Evolutionary conservation across 805 yeast genomes (phyloP).

Genomic region (Candida stauntonica): DNA sequence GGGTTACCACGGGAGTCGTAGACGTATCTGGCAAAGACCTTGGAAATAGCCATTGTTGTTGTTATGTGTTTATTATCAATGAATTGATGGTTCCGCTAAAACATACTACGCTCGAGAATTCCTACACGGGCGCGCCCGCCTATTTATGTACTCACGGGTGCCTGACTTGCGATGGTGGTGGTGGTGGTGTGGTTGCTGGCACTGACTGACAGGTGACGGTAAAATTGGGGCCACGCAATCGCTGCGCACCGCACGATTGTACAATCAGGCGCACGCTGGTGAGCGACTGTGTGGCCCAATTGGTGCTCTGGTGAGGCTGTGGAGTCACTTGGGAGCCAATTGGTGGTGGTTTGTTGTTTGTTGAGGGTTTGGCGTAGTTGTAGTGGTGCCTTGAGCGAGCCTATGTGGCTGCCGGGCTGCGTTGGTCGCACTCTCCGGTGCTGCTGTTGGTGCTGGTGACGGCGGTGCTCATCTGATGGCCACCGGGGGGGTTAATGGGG

Average conservation of each 20-base stretch:
- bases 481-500: not conserved
- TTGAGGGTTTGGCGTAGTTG: not conserved
- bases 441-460: conserved; percentile 1
- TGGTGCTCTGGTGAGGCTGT: too few species aligned
- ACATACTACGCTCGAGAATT: not conserved
- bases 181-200: conserved; percentile 20
- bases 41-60: conserved; percentile 69
- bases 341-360: too few species aligned
- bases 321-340: too few species aligned
- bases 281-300: too few species aligned
- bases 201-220: conserved; percentile 18
- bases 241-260: not conserved
- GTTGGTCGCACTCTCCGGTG: too few species aligned
- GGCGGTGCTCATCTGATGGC: conserved; percentile 2
- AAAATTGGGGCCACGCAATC: not conserved
- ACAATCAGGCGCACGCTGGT: too few species aligned
- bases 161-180: conserved; percentile 3
- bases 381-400: too few species aligned
- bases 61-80: conserved; percentile 4
- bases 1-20: conserved; percentile 99
- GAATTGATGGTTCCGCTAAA: conserved; percentile 1
- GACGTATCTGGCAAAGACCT: conserved; percentile 91
- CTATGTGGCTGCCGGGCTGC: too few species aligned
- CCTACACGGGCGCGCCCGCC: not conserved
- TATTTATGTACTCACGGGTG: conserved; percentile 6